Evolutionary conservation across 1,284 basidiomycete species (phyloP).

Genomic region (Melanopsichium pennsylvanicum): DNA sequence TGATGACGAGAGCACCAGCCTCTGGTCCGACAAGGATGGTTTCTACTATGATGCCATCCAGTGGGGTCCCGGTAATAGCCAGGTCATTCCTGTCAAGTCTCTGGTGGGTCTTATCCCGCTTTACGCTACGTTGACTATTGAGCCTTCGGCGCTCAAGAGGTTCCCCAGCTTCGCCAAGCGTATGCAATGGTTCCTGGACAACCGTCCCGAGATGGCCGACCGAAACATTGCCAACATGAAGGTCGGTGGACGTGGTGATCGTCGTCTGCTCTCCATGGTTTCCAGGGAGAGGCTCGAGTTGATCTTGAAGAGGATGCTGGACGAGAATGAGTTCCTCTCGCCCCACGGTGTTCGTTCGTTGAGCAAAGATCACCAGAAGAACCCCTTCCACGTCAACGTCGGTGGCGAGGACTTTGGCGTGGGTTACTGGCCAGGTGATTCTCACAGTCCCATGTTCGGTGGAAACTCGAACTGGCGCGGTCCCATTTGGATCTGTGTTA

Average conservation of each 20-base stretch:
- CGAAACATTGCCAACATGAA: slow-evolving; percentile 95
- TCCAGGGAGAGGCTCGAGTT: slow-evolving; percentile 86
- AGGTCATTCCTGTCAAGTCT: slow-evolving; percentile 89
- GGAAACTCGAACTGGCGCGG: slow-evolving; percentile 91
- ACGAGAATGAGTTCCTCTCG: slow-evolving; percentile 84
- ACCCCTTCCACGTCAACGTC: slow-evolving; percentile 93
- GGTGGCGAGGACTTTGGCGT: slow-evolving; percentile 90
- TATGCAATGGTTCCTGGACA: slow-evolving; percentile 97
- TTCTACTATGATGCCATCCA: slow-evolving; percentile 98
- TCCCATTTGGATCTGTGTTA: slow-evolving; percentile 88
- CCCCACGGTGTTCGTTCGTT: slow-evolving; percentile 94
- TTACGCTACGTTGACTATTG: slow-evolving; percentile 91
- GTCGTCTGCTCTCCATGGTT: slow-evolving; percentile 86
- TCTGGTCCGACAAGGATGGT: slow-evolving; percentile 96
- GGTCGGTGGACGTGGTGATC: slow-evolving; percentile 72
- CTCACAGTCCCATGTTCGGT: slow-evolving; percentile 95
- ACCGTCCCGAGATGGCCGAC: slow-evolving; percentile 82
- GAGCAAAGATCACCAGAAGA: slow-evolving; percentile 80
- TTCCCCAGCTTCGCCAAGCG: slow-evolving; percentile 98
- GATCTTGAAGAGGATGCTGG: slow-evolving; percentile 94
- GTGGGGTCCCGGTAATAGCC: slow-evolving; percentile 73
- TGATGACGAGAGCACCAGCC: slow-evolving; percentile 72
- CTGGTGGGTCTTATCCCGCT: slow-evolving; percentile 94
- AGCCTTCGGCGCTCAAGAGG: slow-evolving; percentile 84
- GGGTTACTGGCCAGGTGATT: slow-evolving; percentile 97